Evolutionary conservation across 1,284 basidiomycete species (phyloP).

Genomic region (Sparassis latifolia): DNA sequence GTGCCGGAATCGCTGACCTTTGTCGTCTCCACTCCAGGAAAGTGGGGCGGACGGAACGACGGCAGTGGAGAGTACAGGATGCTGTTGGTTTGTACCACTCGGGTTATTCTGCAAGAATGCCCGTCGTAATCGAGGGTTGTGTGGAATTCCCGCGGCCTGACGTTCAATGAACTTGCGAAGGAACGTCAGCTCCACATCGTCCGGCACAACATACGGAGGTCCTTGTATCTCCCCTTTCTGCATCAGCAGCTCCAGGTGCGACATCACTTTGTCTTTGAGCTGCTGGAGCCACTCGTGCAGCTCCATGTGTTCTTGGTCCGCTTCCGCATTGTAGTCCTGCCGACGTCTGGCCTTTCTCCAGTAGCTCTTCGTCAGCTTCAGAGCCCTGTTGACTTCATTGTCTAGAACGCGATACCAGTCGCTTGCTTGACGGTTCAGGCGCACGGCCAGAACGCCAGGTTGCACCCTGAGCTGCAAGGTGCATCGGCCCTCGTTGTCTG

Average conservation of each 20-base stretch:
- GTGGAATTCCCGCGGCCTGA: slow-evolving; percentile 60
- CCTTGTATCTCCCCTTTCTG: slow-evolving; percentile 79
- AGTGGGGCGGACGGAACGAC: slow-evolving; percentile 16
- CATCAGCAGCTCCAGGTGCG: slow-evolving; percentile 74
- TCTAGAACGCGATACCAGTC: slow-evolving; percentile 76
- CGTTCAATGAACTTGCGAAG: slow-evolving; percentile 75
- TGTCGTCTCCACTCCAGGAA: slow-evolving; percentile 13
- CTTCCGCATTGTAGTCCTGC: slow-evolving; percentile 75
- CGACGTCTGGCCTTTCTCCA: slow-evolving; percentile 72
- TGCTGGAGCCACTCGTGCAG: slow-evolving; percentile 79
- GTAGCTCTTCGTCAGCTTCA: slow-evolving; percentile 77
- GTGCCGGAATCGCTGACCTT: slow-evolving; percentile 6
- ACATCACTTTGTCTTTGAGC: slow-evolving; percentile 80
- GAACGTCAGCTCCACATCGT: slow-evolving; percentile 67
- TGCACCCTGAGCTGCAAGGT: slow-evolving; percentile 71
- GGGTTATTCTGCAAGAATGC: slow-evolving; percentile 18
- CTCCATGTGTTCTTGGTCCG: slow-evolving; percentile 82
- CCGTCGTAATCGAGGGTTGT: slow-evolving; percentile 68
- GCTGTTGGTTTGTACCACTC: slow-evolving; percentile 15
- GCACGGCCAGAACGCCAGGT: slow-evolving; percentile 69
- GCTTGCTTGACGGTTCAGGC: slow-evolving; percentile 63
- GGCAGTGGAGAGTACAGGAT: slow-evolving; percentile 14
- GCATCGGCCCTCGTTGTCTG: slow-evolving; percentile 65
- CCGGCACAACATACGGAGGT: slow-evolving; percentile 72
- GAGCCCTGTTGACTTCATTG: slow-evolving; percentile 65